Base-by-base conservation (phyloP, 2,329 filamentous ascomycete genomes). In the Microdochium bolleyi region DNA sequence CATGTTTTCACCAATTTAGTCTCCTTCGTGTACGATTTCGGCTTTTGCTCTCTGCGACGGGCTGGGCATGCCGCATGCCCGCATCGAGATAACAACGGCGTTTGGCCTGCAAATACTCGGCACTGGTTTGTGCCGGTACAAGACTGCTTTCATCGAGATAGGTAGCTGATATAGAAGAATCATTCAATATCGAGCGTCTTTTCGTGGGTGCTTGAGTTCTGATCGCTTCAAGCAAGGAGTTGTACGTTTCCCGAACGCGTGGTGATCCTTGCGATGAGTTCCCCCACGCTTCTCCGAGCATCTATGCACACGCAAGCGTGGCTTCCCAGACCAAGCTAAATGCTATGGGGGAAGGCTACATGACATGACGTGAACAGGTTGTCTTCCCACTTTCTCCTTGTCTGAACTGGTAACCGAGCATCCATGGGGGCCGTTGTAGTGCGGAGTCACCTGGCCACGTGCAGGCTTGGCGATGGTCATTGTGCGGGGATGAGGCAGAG, bases 1-100 rank as follows among this genome's bases (percentile, higher is more conserved):
- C 51, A 41, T 37, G 21, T 44, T 37, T 38, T 44, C 37, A 41
- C 25, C 30, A 27, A 21, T 32, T 24, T 37, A 49, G 34, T 49
- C 19, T 27, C 51, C n/a, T 38, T 49, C 46, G 14, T 41, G 24
- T 49, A 38, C 46, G 30, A 44, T 49, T 53, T 44, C 46, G 38
- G 34, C 30, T 49, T 24, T 19, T 19, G 9, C 16, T 22, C 19
- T 22, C 41, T 16, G 19, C 41, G 19, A 21, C 41, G 19, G 16
- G 19, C 19, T 22, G 41, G 14, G 41, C 41, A 46, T 11, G 21
- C 7, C 41, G 22, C 41, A 7, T 10, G 21, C 27, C 19, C 13
- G 21, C 41, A 46, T 3, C 16, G 41, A 19, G 16, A 22, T 7
- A 19, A 22, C 19, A 46, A 24, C 5, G 19, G 9, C 19, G 41